Percentiles rank a stretch among this genome's conserved stretches.
These are phyloP conservation scores for Hymenoscyphus albidus DNA, from an alignment of 2,329 filamentous ascomycete genomes.

Conservation along the genomic window DNA sequence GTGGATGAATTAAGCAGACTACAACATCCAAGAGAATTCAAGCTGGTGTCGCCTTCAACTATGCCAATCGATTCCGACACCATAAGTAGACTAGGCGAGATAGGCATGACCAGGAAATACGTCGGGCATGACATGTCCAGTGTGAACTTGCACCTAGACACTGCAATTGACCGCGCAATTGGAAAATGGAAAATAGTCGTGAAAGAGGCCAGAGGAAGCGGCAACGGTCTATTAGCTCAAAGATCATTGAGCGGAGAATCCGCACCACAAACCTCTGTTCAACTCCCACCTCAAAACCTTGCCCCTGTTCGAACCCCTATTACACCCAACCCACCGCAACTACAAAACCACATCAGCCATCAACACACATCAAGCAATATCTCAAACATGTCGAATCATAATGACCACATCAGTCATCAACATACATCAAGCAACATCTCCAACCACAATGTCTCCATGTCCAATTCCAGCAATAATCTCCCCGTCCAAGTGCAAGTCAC, in stretches of 20 bases:
- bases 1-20: slow-evolving; percentile 56
- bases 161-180: slow-evolving; percentile 52
- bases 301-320: slow-evolving; percentile 8
- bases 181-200: slow-evolving; percentile 61
- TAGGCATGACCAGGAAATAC: slow-evolving; percentile 39
- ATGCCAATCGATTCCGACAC: slow-evolving; percentile 49
- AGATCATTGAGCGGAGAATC: slow-evolving; percentile 39
- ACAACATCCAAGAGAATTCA: slow-evolving; percentile 59
- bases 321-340: slow-evolving; percentile 8
- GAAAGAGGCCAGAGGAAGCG: slow-evolving; percentile 35
- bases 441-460: not conserved
- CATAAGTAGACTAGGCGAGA: slow-evolving; percentile 45
- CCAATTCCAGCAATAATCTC: not conserved
- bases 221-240: slow-evolving; percentile 44
- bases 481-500: slow-evolving; percentile 10
- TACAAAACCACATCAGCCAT: slow-evolving; percentile 2
- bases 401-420: too few relatives aligned
- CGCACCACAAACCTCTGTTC: slow-evolving; percentile 10
- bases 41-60: slow-evolving; percentile 48
- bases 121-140: slow-evolving; percentile 50
- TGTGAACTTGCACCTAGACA: slow-evolving; percentile 48
- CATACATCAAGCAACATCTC: not conserved
- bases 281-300: slow-evolving; percentile 3
- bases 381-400: too few relatives aligned
- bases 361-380: not conserved